phyloP scores from a whole-genome alignment of 2,329 filamentous ascomycete genomes.

The Penicillium sp. region DNA sequence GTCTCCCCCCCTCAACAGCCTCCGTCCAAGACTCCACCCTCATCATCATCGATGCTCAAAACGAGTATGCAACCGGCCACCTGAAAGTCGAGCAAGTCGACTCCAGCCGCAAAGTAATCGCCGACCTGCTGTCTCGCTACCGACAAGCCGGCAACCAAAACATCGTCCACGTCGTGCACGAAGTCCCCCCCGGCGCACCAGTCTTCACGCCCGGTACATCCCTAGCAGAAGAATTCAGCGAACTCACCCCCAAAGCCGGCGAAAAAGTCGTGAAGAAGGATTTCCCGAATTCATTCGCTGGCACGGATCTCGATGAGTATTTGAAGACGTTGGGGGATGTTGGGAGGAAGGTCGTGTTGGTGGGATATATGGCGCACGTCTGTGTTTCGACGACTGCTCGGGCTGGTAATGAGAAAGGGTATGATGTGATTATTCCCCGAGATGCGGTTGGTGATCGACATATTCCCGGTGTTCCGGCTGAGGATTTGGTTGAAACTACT shows the following conservation, averaged over 20 bases:
- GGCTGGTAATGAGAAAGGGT: constrained; percentile 63
- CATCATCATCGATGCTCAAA: constrained; percentile 72
- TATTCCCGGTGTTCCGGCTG: constrained; percentile 62
- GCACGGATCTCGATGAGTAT: constrained; percentile 62
- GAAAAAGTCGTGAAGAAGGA: constrained; percentile 66
- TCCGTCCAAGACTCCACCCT: constrained; percentile 63
- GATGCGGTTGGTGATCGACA: constrained; percentile 70
- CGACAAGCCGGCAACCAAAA: constrained; percentile 54
- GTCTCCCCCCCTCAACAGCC: constrained; percentile 60
- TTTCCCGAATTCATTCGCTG: constrained; percentile 63
- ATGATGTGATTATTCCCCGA: constrained; percentile 64
- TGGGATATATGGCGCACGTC: constrained; percentile 58
- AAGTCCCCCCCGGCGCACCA: constrained; percentile 63
- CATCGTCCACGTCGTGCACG: constrained; percentile 66
- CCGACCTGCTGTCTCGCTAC: constrained; percentile 62
- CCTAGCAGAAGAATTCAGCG: constrained; percentile 64
- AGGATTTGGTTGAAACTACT: constrained; percentile 56
- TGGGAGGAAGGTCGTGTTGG: constrained; percentile 63
- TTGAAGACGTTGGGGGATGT: constrained; percentile 52
- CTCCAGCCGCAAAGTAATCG: constrained; percentile 61
- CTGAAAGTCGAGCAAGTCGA: constrained; percentile 61
- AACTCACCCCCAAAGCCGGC: constrained; percentile 57
- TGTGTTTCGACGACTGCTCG: constrained; percentile 67
- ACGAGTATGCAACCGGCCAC: constrained; percentile 64
- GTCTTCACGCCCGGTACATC: constrained; percentile 67